Percentiles rank a stretch among this genome's conserved stretches.
Evolutionary conservation across 495 filamentous ascomycete species (phyloP).

Genomic region (Hypoxylon perforatum): DNA sequence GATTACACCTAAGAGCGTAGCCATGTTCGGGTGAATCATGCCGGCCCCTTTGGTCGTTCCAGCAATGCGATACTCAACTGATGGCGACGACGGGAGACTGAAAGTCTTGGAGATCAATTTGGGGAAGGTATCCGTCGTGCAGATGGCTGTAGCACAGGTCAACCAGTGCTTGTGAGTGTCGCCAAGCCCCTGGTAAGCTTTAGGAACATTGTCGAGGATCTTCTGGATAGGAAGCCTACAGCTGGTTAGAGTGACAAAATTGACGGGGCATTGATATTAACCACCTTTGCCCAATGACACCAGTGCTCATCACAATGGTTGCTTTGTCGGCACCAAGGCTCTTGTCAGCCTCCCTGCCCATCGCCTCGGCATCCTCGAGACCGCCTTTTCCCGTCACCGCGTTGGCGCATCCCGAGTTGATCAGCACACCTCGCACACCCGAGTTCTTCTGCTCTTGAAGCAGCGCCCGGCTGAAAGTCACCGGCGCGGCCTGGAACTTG

Average conservation of each 20-base stretch:
- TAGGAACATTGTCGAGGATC: constrained; percentile 84
- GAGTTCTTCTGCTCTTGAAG: constrained; percentile 72
- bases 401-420: constrained; percentile 98
- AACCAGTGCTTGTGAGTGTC: constrained; percentile 88
- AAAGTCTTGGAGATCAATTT: constrained; percentile 91
- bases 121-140: constrained; percentile 98
- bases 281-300: constrained; percentile 94
- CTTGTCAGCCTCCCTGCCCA: constrained; percentile 82
- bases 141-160: constrained; percentile 88
- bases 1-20: constrained; percentile 91
- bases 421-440: constrained; percentile 82
- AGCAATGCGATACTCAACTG: constrained; percentile 80
- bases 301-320: constrained; percentile 96
- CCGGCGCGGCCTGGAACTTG: constrained; percentile 96
- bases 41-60: constrained; percentile 99
- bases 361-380: constrained; percentile 84
- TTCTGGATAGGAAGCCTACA: constrained; percentile 86
- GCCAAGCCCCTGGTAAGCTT: constrained; percentile 74
- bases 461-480: constrained; percentile 81
- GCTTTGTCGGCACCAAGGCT: constrained; percentile 72
- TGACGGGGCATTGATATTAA: constrained; percentile 1
- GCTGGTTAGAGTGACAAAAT: constrained; percentile 17
- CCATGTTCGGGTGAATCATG: constrained; percentile 99
- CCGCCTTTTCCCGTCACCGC: constrained; percentile 95
- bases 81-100: constrained; percentile 82